Base-by-base conservation (phyloP, 1,284 basidiomycete genomes). In the Pulveroboletus sp. region DNA sequence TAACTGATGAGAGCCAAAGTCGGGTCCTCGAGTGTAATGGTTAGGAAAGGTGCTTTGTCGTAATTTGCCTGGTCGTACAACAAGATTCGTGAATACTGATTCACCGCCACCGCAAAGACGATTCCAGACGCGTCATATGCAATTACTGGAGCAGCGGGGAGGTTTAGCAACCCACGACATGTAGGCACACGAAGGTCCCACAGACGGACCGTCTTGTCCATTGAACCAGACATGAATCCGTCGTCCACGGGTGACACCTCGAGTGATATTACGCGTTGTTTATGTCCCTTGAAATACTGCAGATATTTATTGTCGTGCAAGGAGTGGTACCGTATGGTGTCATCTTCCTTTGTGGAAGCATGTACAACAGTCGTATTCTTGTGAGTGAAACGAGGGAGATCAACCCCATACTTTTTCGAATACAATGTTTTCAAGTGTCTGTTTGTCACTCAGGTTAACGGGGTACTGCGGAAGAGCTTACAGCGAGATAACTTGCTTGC, bases 361-460 rank as follows among this genome's bases (percentile, higher is more conserved):
- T 98, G 88, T 4, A 99, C 73, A 54, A 98, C 89, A 6, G 89
- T 85, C 0, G 86, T 86, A 57, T 84, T 86, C 66, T 91, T 91
- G 76, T 99, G 97, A 0, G 96, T 98, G 70, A 98, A 98, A 3
- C 95, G 85, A 18, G 94, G 93, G 18, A 97, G 83, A 71, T 96
- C 91, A 29, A 94, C 91, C 2, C 97, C 97, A 72, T 99, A 99
- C 74, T 99, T 99, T 73, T 96, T 94, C 0, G 95, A 98, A 65
- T 91, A 86, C 5, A 96, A 74, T 2, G 86, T 89, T 73, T 93
- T 93, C 36, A 85, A 65, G 57, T 85, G 84, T 69, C 94, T 87
- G 63, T 43, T 62, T 52, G 24, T 31, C 55, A 49, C 38, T 35
- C 29, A 24, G 40, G 57, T 62, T 58, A 60, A 58, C 54, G 51